phyloP scores from a whole-genome alignment of 2,329 filamentous ascomycete species.

The Pseudogymnoascus sp. region DNA sequence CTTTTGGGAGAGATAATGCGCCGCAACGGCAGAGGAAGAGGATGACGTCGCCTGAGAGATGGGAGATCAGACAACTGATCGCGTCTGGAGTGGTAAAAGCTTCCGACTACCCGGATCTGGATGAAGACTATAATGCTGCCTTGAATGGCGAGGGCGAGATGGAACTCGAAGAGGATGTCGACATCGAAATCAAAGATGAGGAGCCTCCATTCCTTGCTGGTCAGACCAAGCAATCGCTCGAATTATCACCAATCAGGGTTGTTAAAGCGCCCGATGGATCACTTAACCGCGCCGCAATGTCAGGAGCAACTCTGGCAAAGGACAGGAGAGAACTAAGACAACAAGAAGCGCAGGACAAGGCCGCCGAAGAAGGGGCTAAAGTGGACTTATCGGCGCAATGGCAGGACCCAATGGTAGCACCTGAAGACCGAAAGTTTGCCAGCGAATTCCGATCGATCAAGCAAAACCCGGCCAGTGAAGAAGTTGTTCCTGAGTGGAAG shows the following conservation, averaged over 20 bases:
- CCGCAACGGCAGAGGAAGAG: slow-evolving; percentile 64
- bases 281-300: slow-evolving; percentile 92
- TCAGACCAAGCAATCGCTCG: slow-evolving; percentile 92
- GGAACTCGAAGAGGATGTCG: slow-evolving; percentile 90
- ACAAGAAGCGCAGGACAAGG: slow-evolving; percentile 73
- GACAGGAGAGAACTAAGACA: slow-evolving; percentile 83
- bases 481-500: slow-evolving; percentile 87
- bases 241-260: slow-evolving; percentile 89
- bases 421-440: slow-evolving; percentile 80
- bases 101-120: slow-evolving; percentile 86
- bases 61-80: slow-evolving; percentile 96
- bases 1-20: slow-evolving; percentile 51
- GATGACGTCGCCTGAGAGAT: slow-evolving; percentile 91
- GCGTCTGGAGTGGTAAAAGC: slow-evolving; percentile 89
- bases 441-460: slow-evolving; percentile 68
- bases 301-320: slow-evolving; percentile 78
- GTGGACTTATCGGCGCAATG: slow-evolving; percentile 84
- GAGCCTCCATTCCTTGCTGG: slow-evolving; percentile 93
- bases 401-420: slow-evolving; percentile 91
- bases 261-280: slow-evolving; percentile 98
- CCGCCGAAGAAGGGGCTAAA: slow-evolving; percentile 62
- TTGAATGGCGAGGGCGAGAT: slow-evolving; percentile 78
- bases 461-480: slow-evolving; percentile 39
- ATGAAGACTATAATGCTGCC: slow-evolving; percentile 86
- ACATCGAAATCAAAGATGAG: slow-evolving; percentile 93